Conservation (phyloP, 2,329 filamentous ascomycete species). For the Talaromyces atroroseus region DNA sequence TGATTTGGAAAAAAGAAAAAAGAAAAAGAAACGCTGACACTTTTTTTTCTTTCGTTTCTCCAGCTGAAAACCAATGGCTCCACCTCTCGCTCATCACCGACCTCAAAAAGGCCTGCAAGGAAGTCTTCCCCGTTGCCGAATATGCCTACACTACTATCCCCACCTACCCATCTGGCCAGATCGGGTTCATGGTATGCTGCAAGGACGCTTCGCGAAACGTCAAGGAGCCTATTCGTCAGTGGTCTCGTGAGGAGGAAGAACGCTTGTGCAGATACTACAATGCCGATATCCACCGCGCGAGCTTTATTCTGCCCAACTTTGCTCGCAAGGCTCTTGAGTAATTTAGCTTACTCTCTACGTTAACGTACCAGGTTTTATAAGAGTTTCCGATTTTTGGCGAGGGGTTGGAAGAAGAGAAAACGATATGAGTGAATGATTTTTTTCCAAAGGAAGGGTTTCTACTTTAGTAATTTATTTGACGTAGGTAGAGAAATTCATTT, state of each 20-base stretch:
- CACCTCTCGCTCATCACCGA: conserved; percentile 89
- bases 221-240: conserved; percentile 74
- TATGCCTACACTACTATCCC: conserved; percentile 98
- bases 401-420: no score
- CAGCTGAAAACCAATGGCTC: conserved; percentile 99
- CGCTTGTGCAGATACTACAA: conserved; percentile 96
- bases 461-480: no score
- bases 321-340: conserved; percentile 63
- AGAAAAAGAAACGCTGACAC: neutral
- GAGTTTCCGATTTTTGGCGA: neutral
- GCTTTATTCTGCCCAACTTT: conserved; percentile 90
- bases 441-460: neutral
- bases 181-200: conserved; percentile 99
- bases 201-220: conserved; percentile 84
- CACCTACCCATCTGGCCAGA: conserved; percentile 97
- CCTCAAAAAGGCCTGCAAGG: conserved; percentile 93
- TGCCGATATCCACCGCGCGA: conserved; percentile 89
- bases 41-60: conserved; percentile 8
- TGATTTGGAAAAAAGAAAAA: neutral
- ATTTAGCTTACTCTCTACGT: neutral
- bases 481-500: neutral
- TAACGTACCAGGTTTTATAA: neutral
- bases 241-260: conserved; percentile 82
- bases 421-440: neutral
- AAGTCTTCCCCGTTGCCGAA: conserved; percentile 95